Base-by-base conservation (phyloP, 495 filamentous ascomycete species). In the Annulohypoxylon nitens region DNA sequence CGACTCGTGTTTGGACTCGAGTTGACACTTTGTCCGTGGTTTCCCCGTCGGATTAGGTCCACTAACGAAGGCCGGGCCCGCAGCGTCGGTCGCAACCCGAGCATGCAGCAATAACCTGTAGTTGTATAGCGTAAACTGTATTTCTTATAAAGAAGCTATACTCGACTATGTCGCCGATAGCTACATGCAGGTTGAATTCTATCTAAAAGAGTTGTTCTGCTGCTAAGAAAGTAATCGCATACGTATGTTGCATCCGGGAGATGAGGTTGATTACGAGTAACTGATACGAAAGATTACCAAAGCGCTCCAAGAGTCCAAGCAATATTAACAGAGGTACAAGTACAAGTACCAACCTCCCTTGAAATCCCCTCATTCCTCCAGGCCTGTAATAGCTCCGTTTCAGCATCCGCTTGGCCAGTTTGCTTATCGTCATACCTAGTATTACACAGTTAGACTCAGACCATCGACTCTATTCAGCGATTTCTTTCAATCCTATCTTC, bases 21-120 rank as follows among this genome's bases (percentile, higher is more conserved):
- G 79, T 78, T 67, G 74, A 78, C 73, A 79, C 64, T 72, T 69
- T 73, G 60, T 0, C 77, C 72, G 70, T 72, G 47, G 67, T 78
- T 77, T 62, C 78, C 80, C 75, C 84, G 81, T 75, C 83, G 83
- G 75, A 94, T 85, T 73, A 95, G 84, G 61, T 93, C 90, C 79
- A 93, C 86, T 73, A 93, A 83, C 55, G 92, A 95, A 61, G 89
- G 89, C 76, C 91, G 90, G 80, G 87, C 83, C 86, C 84, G 89
- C 73, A 95, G 80, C 77, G 86, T 88, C 78, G 87, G 90, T 76
- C 85, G 81, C 53, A 91, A 80, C 73, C 89, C 88, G 77, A 91
- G 85, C 87, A 89, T 89, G 75, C 77, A 60, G 57, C 37, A 9
- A 60, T 25, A n/a, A 39, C n/a, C 33, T 58, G 8, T 39, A 58